Base-by-base conservation (phyloP, 148 eudicot genomes). In the Vaccinium corymbosum region DNA sequence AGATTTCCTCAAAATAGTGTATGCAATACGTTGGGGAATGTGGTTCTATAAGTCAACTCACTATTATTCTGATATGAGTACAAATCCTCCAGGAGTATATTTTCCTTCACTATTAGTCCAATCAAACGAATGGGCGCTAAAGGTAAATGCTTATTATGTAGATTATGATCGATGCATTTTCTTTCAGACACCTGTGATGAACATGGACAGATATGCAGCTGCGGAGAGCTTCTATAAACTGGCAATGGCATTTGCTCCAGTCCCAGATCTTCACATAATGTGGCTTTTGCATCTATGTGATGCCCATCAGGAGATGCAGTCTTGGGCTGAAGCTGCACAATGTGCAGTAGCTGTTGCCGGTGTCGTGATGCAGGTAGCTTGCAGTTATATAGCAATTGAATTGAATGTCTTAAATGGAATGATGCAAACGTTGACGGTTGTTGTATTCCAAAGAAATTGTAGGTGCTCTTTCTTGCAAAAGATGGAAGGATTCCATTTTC, bases 321-420 rank as follows among this genome's bases (percentile, higher is more conserved):
- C 99, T 84, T 97, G 98, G 94, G 99, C 99, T 56, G 99, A 97
- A 91, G 98, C 99, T 75, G 99, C 99, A 22, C 98, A 97, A 87
- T 97, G 99, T 90, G 99, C 99, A 76, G 99, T 97, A 80, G 98
- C 97, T 87, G 99, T 97, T 88, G 99, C 99, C 86, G 99, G 99
- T 87, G 99, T 97, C 56, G 98, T 97, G 83, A 97, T 97, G 99
- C 99, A 93, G 97, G 99, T 94, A 88, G 35, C 35, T 13, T 51
- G 22, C 48, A 73, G 20, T 51, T 38, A 51, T 61, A 56, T 59
- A 19, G n/a, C 74, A 10, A 22, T 68, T 81, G 80, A 71, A 61
- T 72, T 42, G 76, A 27, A 11, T 72, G n/a, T 48, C 79, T 55
- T 42, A 38, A 32, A 38, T 42, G 38, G 53, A 83, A 20, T 38